These are phyloP conservation scores for Wilcoxina mikolae DNA, from an alignment of 495 filamentous ascomycete genomes.

Conservation along the genomic window DNA sequence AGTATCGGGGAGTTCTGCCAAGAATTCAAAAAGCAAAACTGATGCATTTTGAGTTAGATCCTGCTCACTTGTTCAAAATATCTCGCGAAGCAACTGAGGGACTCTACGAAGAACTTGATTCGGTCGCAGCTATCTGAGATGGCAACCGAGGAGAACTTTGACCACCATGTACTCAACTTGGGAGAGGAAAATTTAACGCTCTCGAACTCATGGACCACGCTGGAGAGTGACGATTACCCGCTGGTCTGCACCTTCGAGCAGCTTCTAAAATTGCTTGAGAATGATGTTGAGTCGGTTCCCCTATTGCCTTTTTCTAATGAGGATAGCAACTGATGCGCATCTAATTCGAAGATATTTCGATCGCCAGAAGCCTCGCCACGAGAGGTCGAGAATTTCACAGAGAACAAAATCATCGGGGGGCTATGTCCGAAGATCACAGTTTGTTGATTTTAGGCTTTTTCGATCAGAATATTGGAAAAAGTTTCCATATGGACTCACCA, in stretches of 20 bases:
- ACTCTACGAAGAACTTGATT: conserved; percentile 29
- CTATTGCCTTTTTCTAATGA: not conserved
- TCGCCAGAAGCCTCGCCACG: too few relatives aligned
- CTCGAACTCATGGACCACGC: conserved; percentile 15
- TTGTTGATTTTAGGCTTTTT: conserved; percentile 31
- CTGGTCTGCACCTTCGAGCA: conserved; percentile 34
- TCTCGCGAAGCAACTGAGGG: conserved; percentile 30
- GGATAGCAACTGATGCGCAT: not conserved
- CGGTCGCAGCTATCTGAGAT: conserved; percentile 7
- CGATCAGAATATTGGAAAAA: conserved; percentile 32
- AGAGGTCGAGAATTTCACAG: too few relatives aligned
- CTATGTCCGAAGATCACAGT: conserved; percentile 11
- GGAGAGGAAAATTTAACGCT: conserved; percentile 12
- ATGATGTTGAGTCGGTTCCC: conserved; percentile 16
- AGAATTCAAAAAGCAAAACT: too few relatives aligned
- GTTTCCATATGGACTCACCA: conserved; percentile 13
- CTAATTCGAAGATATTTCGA: conserved; percentile 9
- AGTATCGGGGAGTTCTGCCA: too few relatives aligned
- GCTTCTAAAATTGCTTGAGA: conserved; percentile 30
- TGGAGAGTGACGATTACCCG: conserved; percentile 30
- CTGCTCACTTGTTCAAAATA: conserved; percentile 34
- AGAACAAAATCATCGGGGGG: not conserved
- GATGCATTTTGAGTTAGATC: too few relatives aligned
- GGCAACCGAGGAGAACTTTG: too few relatives aligned
- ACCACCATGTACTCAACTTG: not conserved